Evolutionary conservation across 2,329 filamentous ascomycete genomes (phyloP).

Genomic region (Xylaria polymorpha): DNA sequence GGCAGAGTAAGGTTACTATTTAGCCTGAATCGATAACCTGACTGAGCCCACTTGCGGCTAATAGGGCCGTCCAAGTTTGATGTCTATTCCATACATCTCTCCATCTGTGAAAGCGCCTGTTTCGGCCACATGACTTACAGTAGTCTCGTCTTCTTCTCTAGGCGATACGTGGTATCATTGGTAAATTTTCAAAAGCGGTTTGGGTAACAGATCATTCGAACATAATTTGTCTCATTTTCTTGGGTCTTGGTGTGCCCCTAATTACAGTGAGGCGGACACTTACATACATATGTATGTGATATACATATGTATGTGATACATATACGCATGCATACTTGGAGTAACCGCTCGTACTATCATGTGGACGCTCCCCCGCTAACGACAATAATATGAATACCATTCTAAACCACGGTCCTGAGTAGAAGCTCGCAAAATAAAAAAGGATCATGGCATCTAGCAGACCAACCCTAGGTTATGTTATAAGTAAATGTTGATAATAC

Average conservation of each 20-base stretch:
- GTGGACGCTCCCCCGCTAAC: background rate
- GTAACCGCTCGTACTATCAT: background rate
- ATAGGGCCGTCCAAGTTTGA: constrained; percentile 33
- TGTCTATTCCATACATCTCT: constrained; percentile 9
- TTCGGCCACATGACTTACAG: constrained; percentile 25
- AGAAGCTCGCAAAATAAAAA: background rate
- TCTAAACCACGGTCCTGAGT: background rate
- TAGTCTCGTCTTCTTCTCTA: background rate
- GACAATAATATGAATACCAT: background rate
- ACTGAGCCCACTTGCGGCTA: constrained; percentile 36
- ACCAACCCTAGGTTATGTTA: background rate
- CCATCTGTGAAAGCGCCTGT: constrained; percentile 16
- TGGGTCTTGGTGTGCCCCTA: too few relatives aligned
- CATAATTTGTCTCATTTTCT: background rate
- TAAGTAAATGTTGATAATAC: background rate
- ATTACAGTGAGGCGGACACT: background rate
- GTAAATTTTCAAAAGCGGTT: background rate
- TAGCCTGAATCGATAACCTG: constrained; percentile 33
- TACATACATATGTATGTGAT: too few relatives aligned
- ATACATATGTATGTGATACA: too few relatives aligned
- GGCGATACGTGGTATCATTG: background rate
- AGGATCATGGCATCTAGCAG: background rate
- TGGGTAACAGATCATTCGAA: background rate
- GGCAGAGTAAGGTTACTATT: constrained; percentile 28
- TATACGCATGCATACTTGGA: background rate